Evolutionary conservation across 73 alveolate species (phyloP).

Genomic region (Tetrahymena borealis): DNA sequence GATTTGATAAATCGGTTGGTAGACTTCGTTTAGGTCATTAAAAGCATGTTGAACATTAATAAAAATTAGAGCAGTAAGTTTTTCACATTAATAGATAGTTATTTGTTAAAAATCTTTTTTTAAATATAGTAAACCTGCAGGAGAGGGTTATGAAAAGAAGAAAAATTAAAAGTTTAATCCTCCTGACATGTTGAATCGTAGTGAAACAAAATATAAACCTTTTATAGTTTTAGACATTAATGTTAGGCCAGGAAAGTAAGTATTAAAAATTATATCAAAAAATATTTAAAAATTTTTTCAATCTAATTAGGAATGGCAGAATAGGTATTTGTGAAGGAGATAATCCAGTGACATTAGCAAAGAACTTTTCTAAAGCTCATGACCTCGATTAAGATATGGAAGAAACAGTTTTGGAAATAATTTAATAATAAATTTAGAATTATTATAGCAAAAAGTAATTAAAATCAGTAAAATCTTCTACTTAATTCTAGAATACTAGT

Average conservation of each 20-base stretch:
- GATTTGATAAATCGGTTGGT: background rate
- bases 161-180: background rate
- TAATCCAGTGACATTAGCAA: background rate
- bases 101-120: too few relatives aligned
- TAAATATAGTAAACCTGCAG: background rate
- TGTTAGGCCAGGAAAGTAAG: background rate
- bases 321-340: background rate
- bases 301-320: background rate
- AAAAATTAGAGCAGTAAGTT: background rate
- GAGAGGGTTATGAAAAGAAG: background rate
- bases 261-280: background rate
- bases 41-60: background rate
- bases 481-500: background rate
- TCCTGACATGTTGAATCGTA: background rate
- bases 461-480: background rate
- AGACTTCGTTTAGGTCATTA: background rate
- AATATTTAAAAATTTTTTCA: background rate
- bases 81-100: background rate
- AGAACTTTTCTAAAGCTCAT: background rate
- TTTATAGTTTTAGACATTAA: background rate
- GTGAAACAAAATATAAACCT: background rate
- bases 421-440: background rate
- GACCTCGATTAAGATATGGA: background rate
- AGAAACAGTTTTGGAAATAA: background rate
- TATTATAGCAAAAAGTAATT: background rate